Evolutionary conservation across 768 basidiomycete genomes (phyloP).

Genomic region (Collybia mongolica): DNA sequence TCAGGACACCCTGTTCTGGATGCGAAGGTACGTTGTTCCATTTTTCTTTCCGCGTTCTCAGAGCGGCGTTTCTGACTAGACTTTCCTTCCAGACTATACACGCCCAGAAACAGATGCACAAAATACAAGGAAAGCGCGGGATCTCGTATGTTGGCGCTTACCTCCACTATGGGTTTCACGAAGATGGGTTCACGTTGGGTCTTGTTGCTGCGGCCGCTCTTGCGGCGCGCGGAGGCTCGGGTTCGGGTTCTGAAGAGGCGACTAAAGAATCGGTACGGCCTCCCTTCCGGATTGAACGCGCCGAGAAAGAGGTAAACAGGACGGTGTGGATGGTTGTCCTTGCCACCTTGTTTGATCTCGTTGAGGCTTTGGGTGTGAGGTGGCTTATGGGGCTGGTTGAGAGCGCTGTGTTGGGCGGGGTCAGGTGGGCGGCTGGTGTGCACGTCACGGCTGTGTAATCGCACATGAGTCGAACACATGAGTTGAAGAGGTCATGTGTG

Average conservation of each 20-base stretch:
- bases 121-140: constrained; percentile 61
- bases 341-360: constrained; percentile 34
- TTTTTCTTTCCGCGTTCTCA: no score
- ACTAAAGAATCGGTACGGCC: constrained; percentile 27
- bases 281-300: constrained; percentile 42
- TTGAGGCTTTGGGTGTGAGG: constrained; percentile 35
- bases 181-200: constrained; percentile 67
- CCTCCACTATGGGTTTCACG: constrained; percentile 79
- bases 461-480: no score
- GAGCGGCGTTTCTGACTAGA: no score
- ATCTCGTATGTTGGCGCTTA: constrained; percentile 73
- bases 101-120: constrained; percentile 50
- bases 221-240: not conserved
- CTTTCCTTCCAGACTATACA: constrained; percentile 40
- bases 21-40: no score
- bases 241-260: not conserved
- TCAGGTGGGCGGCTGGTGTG: no score
- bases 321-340: constrained; percentile 15
- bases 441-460: no score
- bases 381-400: constrained; percentile 26
- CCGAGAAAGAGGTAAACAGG: constrained; percentile 25
- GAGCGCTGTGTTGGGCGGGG: constrained; percentile 2
- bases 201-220: constrained; percentile 30
- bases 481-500: no score
- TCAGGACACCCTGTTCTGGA: no score